A percentile compares a stretch with the other conserved stretches of the same genome.
Conservation (phyloP, 345 rosid genomes). For the Eucalyptus decipiens region DNA sequence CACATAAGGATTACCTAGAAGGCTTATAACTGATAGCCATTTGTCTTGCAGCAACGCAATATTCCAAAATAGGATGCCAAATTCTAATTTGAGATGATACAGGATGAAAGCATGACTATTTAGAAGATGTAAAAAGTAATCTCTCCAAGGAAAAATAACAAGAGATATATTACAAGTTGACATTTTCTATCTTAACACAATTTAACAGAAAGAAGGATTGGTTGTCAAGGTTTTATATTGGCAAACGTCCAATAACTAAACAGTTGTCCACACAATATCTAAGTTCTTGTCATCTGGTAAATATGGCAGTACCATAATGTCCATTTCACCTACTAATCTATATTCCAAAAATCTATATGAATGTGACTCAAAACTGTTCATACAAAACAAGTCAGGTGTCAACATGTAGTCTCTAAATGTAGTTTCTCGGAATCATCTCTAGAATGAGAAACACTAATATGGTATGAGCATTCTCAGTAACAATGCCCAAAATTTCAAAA, state of each 20-base stretch:
- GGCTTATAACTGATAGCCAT: too few species aligned
- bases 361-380: too few species aligned
- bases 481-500: background rate
- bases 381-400: rapidly evolving
- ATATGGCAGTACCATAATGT: background rate
- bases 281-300: too few species aligned
- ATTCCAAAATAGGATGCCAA: background rate
- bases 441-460: background rate
- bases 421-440: background rate
- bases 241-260: background rate
- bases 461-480: background rate
- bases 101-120: background rate
- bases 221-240: background rate
- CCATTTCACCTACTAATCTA: too few species aligned
- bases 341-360: too few species aligned
- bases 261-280: too few species aligned
- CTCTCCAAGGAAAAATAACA: background rate
- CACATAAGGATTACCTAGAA: too few species aligned
- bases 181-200: background rate
- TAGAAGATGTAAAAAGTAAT: background rate
- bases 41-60: background rate
- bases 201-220: background rate
- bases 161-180: background rate
- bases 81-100: background rate
- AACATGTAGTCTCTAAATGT: background rate